Evolutionary conservation across 495 filamentous ascomycete genomes (phyloP).

Genomic region (Staphylotrichum tortipilum): DNA sequence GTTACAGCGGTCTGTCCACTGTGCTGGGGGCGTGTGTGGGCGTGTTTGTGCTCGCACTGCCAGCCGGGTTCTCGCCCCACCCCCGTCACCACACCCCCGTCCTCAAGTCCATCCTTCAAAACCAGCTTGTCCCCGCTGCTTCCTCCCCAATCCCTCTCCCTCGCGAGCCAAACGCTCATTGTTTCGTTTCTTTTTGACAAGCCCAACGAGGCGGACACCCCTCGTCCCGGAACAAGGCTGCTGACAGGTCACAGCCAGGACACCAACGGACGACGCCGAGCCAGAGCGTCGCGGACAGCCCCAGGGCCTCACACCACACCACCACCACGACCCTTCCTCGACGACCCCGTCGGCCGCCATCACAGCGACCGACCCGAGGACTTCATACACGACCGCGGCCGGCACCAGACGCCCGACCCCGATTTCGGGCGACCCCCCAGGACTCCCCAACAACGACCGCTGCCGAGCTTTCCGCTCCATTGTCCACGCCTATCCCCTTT

Average conservation of each 20-base stretch:
- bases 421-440: too few relatives aligned
- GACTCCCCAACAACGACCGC: too few relatives aligned
- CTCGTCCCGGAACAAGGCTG: slow-evolving; percentile 15
- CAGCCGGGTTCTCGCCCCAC: neutral
- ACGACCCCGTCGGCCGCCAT: neutral
- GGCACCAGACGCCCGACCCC: slow-evolving; percentile 4
- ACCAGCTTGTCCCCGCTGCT: slow-evolving; percentile 17
- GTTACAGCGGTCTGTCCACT: too few relatives aligned
- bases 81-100: slow-evolving; percentile 6
- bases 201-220: slow-evolving; percentile 16
- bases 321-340: neutral
- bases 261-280: slow-evolving; percentile 8
- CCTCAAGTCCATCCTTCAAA: slow-evolving; percentile 22
- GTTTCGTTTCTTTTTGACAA: slow-evolving; percentile 15
- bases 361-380: neutral
- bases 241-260: slow-evolving; percentile 21
- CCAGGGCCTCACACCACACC: slow-evolving; percentile 7
- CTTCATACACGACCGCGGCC: neutral
- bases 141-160: slow-evolving; percentile 13
- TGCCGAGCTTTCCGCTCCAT: too few relatives aligned
- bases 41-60: too few relatives aligned
- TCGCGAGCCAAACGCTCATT: slow-evolving; percentile 16
- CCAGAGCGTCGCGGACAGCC: slow-evolving; percentile 8
- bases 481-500: neutral
- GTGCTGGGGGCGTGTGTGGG: too few relatives aligned